Percentiles rank a stretch among this genome's conserved stretches.
phyloP scores from a whole-genome alignment of 2,329 filamentous ascomycete species.

The Bipolaris oryzae region DNA sequence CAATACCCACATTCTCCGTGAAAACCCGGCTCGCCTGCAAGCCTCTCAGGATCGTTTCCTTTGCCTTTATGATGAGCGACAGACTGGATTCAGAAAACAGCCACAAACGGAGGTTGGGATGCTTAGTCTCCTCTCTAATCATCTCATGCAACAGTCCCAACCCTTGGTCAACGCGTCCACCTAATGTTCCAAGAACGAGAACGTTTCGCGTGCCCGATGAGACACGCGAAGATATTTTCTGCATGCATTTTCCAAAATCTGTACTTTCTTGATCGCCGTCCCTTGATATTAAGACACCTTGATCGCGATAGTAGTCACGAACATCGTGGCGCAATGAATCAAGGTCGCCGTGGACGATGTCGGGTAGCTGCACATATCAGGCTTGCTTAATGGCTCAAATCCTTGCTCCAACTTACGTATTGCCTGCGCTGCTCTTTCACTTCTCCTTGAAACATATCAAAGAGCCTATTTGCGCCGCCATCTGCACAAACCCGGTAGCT shows the following conservation, averaged over 20 bases:
- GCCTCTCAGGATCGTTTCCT: slow-evolving; percentile 71
- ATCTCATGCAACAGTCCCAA: slow-evolving; percentile 88
- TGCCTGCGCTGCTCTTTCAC: slow-evolving; percentile 27
- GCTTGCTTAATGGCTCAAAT: not conserved
- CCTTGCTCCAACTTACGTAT: slow-evolving; percentile 37
- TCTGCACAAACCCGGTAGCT: slow-evolving; percentile 79
- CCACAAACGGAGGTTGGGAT: slow-evolving; percentile 64
- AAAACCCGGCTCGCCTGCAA: slow-evolving; percentile 61
- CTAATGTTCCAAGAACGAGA: slow-evolving; percentile 82
- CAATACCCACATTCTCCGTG: slow-evolving; percentile 80
- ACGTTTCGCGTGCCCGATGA: slow-evolving; percentile 59
- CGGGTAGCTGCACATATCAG: slow-evolving; percentile 43
- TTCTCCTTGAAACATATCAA: slow-evolving; percentile 53
- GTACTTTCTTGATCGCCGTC: slow-evolving; percentile 85
- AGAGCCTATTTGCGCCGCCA: slow-evolving; percentile 83
- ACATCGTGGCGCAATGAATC: slow-evolving; percentile 76
- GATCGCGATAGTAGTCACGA: slow-evolving; percentile 68
- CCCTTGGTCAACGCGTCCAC: slow-evolving; percentile 90
- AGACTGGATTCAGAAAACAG: slow-evolving; percentile 82
- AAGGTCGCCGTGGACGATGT: slow-evolving; percentile 85
- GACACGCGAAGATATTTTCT: slow-evolving; percentile 60
- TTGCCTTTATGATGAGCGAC: slow-evolving; percentile 77
- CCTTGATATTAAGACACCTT: slow-evolving; percentile 67
- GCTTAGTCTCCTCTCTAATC: slow-evolving; percentile 57
- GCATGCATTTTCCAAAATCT: slow-evolving; percentile 83